Percentiles rank a stretch among this genome's conserved stretches.
Evolutionary conservation across 2,329 filamentous ascomycete genomes (phyloP).

Genomic region (Alternaria arborescens): DNA sequence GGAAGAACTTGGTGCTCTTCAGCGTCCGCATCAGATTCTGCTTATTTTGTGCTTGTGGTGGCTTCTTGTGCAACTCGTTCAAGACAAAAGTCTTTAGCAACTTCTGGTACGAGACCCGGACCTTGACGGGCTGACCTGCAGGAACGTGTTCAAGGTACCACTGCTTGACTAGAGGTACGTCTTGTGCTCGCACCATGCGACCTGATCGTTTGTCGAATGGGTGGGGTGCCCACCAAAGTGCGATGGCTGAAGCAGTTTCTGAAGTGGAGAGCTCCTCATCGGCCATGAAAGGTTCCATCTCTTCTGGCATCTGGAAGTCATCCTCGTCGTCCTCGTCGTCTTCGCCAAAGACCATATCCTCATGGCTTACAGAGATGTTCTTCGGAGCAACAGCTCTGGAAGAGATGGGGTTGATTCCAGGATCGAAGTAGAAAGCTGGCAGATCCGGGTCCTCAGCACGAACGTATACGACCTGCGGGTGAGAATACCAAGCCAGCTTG

Average conservation of each 20-base stretch:
- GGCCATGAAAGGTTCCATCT: conserved; percentile 85
- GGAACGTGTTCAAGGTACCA: conserved; percentile 98
- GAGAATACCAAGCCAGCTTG: conserved; percentile 89
- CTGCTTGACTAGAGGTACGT: conserved; percentile 96
- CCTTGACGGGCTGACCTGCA: conserved; percentile 90
- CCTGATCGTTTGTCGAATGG: conserved; percentile 95
- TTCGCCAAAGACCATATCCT: conserved; percentile 93
- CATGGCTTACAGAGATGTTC: conserved; percentile 89
- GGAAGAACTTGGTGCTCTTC: conserved; percentile 98
- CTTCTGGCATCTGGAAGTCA: conserved; percentile 81
- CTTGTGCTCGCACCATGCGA: conserved; percentile 94
- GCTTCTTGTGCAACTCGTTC: conserved; percentile 96
- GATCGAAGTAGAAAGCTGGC: conserved; percentile 97
- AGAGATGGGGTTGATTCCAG: conserved; percentile 97
- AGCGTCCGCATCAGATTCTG: conserved; percentile 89
- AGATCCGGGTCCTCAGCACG: conserved; percentile 86
- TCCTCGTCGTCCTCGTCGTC: conserved; percentile 84
- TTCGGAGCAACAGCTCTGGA: conserved; percentile 92
- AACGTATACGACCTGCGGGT: conserved; percentile 92
- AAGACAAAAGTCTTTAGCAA: conserved; percentile 94
- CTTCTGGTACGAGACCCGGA: conserved; percentile 98
- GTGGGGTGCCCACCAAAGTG: conserved; percentile 97
- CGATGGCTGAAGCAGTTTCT: conserved; percentile 89
- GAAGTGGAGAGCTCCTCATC: conserved; percentile 89
- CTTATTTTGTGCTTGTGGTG: conserved; percentile 93